Percentiles rank a stretch among this genome's conserved stretches.
These are phyloP conservation scores for Neocucurbitaria cava DNA, from an alignment of 2,329 filamentous ascomycete genomes.

Conservation along the genomic window DNA sequence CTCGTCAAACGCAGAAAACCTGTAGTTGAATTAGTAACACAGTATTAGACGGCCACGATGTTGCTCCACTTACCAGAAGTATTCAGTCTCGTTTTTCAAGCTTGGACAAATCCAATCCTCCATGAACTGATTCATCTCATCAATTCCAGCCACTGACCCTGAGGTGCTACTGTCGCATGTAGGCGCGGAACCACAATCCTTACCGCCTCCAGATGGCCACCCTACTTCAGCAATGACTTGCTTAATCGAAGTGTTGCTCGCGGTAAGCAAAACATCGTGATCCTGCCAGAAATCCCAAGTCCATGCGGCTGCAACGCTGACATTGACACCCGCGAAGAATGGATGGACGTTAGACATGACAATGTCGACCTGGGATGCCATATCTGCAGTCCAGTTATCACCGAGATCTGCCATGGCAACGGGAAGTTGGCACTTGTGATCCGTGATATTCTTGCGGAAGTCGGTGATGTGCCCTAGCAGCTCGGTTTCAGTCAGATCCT, in stretches of 20 bases:
- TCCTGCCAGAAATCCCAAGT: slow-evolving; percentile 81
- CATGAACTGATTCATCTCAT: slow-evolving; percentile 87
- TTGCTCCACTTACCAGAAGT: slow-evolving; percentile 75
- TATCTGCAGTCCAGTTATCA: slow-evolving; percentile 77
- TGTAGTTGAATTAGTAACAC: slow-evolving; percentile 33
- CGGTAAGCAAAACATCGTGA: slow-evolving; percentile 70
- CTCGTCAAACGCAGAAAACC: slow-evolving; percentile 95
- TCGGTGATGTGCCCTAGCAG: slow-evolving; percentile 70
- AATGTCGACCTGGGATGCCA: slow-evolving; percentile 77
- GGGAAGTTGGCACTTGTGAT: slow-evolving; percentile 71
- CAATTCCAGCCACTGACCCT: slow-evolving; percentile 80
- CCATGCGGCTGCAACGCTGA: slow-evolving; percentile 75
- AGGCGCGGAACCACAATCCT: slow-evolving; percentile 68
- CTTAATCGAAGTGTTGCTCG: slow-evolving; percentile 55
- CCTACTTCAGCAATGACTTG: slow-evolving; percentile 91
- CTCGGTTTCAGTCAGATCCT: slow-evolving; percentile 69
- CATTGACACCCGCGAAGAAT: slow-evolving; percentile 84
- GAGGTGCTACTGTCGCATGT: slow-evolving; percentile 58
- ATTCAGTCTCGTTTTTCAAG: slow-evolving; percentile 82
- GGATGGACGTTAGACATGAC: slow-evolving; percentile 98
- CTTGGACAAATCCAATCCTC: slow-evolving; percentile 82
- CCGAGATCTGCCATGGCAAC: slow-evolving; percentile 90
- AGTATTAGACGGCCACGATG: neutral
- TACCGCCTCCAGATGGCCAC: slow-evolving; percentile 87
- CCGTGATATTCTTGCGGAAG: slow-evolving; percentile 73